Conservation (phyloP, 2,329 filamentous ascomycete genomes). For the Fusarium albosuccineum region DNA sequence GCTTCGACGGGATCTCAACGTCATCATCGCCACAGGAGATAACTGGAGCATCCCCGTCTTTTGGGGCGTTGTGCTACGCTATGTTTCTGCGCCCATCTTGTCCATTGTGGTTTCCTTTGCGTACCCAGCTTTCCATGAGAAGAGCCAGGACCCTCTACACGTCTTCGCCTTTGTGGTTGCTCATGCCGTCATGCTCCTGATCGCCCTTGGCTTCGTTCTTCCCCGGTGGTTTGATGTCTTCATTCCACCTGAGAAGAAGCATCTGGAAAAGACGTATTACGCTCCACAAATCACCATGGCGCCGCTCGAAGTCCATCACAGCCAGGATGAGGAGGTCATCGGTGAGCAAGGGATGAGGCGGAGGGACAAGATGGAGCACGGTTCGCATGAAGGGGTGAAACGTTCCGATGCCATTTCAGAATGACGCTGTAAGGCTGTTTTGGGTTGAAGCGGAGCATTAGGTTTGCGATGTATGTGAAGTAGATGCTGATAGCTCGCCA, state of each 20-base stretch:
- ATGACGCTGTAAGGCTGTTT: too few species aligned
- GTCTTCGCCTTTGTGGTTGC: not conserved
- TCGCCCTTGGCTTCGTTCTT: not conserved
- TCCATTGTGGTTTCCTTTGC: not conserved
- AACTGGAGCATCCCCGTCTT: not conserved
- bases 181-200: not conserved
- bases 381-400: too few species aligned
- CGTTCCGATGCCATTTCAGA: too few species aligned
- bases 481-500: too few species aligned
- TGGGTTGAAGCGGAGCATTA: too few species aligned
- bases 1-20: not conserved
- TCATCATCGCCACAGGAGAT: not conserved
- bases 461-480: too few species aligned
- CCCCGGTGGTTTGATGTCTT: slow-evolving; percentile 14
- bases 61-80: not conserved
- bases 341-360: too few species aligned
- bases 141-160: not conserved
- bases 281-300: not conserved
- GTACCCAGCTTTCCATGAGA: not conserved
- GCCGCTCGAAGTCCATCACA: not conserved
- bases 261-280: not conserved
- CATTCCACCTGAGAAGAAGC: slow-evolving; percentile 5
- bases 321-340: too few species aligned
- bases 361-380: too few species aligned
- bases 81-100: not conserved